Conservation (phyloP, 495 filamentous ascomycete genomes). For the Achaetomiella virescens region DNA sequence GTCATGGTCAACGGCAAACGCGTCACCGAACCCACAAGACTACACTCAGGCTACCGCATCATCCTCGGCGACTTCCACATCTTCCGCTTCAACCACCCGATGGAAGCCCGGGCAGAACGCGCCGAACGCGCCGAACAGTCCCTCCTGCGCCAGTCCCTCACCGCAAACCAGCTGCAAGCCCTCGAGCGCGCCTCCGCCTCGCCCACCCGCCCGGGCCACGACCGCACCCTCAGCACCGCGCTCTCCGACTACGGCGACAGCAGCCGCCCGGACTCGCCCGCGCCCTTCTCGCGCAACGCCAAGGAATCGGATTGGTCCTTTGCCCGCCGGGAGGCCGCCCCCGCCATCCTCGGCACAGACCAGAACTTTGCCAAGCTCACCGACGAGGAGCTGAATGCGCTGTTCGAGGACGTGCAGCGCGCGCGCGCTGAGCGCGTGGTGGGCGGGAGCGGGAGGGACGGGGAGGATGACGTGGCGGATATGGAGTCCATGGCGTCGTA, state of each 20-base stretch:
- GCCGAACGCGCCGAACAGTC: slow-evolving; percentile 63
- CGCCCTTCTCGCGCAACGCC: slow-evolving; percentile 56
- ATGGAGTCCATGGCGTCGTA: slow-evolving; percentile 84
- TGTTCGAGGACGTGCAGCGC: slow-evolving; percentile 91
- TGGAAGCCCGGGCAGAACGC: slow-evolving; percentile 89
- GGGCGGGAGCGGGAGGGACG: slow-evolving; percentile 52
- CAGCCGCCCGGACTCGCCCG: slow-evolving; percentile 73
- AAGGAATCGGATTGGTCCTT: slow-evolving; percentile 95
- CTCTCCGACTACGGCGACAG: slow-evolving; percentile 55
- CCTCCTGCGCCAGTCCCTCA: slow-evolving; percentile 80
- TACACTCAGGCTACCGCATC: slow-evolving; percentile 88
- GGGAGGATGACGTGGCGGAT: slow-evolving; percentile 60
- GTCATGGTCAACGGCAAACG: slow-evolving; percentile 97
- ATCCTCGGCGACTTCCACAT: slow-evolving; percentile 99
- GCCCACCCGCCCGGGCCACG: slow-evolving; percentile 66
- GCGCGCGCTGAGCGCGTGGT: slow-evolving; percentile 70
- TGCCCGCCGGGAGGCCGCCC: slow-evolving; percentile 85
- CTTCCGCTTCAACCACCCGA: slow-evolving; percentile 96
- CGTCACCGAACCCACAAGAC: slow-evolving; percentile 70
- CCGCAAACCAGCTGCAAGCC: slow-evolving; percentile 65
- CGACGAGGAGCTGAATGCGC: slow-evolving; percentile 89
- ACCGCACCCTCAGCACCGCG: slow-evolving; percentile 67
- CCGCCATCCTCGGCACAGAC: slow-evolving; percentile 83
- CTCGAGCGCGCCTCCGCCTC: slow-evolving; percentile 37
- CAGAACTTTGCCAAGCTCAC: slow-evolving; percentile 83